Evolutionary conservation across 2,329 filamentous ascomycete species (phyloP).

Genomic region (Trichoderma koningiopsis): DNA sequence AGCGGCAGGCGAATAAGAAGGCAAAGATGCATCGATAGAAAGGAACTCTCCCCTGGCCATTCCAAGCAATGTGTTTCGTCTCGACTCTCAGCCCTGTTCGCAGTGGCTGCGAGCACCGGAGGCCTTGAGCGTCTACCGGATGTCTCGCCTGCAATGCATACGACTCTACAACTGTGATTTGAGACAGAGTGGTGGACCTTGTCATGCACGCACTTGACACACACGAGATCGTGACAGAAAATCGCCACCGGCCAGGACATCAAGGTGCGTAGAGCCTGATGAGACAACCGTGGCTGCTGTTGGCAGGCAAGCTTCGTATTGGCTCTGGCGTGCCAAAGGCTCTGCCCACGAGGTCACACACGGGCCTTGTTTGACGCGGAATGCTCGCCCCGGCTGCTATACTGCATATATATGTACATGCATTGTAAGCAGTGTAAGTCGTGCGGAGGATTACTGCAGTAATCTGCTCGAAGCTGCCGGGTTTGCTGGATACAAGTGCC

Average conservation of each 20-base stretch:
- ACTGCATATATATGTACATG: not conserved
- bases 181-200: not conserved
- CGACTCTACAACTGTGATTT: not conserved
- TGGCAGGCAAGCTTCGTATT: not conserved
- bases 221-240: not conserved
- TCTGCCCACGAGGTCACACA: not conserved
- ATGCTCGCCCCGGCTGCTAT: not conserved
- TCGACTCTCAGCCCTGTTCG: not conserved
- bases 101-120: not conserved
- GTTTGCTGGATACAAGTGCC: not conserved
- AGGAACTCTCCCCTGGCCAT: not conserved
- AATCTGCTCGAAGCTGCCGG: not conserved
- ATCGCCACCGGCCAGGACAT: not conserved
- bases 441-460: not conserved
- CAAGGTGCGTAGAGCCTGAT: slow-evolving; percentile 1
- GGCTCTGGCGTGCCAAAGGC: not conserved
- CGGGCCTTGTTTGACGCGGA: not conserved
- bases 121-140: not conserved
- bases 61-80: not conserved
- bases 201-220: not conserved
- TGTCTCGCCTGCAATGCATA: not conserved
- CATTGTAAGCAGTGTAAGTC: not conserved
- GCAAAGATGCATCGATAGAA: not conserved
- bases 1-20: not conserved
- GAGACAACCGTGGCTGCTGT: not conserved